Evolutionary conservation across 768 basidiomycete species (phyloP).

Genomic region (Calocybe indica): DNA sequence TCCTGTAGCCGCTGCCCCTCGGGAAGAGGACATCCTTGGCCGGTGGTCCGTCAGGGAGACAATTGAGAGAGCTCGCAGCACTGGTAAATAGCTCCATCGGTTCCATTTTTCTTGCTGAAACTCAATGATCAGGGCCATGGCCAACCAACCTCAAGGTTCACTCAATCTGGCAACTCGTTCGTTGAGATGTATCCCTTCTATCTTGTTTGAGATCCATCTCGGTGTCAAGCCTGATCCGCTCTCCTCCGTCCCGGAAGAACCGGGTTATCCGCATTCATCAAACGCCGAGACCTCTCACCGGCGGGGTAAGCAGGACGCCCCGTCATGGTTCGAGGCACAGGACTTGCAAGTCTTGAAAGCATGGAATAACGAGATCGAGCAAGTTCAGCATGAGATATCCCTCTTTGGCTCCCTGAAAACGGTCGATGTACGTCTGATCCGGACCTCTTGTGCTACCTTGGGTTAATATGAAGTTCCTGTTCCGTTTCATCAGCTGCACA

Average conservation of each 20-base stretch:
- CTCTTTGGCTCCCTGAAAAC: constrained; percentile 79
- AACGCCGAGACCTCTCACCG: constrained; percentile 26
- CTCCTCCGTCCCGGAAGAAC: constrained; percentile 58
- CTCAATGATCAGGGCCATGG: constrained; percentile 39
- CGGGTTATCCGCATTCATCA: constrained; percentile 38
- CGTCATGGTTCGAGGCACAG: constrained; percentile 79
- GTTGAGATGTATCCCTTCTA: constrained; percentile 68
- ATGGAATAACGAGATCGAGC: constrained; percentile 74
- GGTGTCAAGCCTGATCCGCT: constrained; percentile 68
- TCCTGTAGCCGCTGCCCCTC: constrained; percentile 24
- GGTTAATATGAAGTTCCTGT: constrained; percentile 1
- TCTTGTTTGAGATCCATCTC: constrained; percentile 75
- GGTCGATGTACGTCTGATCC: constrained; percentile 55
- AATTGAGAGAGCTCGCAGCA: constrained; percentile 71
- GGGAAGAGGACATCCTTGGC: constrained; percentile 52
- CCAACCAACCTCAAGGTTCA: constrained; percentile 40
- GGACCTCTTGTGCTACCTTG: neutral
- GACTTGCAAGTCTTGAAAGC: constrained; percentile 73
- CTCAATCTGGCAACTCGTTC: constrained; percentile 73
- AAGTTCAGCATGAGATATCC: constrained; percentile 78
- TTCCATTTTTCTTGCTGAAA: constrained; percentile 27
- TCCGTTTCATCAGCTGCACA: constrained; percentile 50
- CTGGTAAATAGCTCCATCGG: constrained; percentile 46
- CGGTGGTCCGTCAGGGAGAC: constrained; percentile 65
- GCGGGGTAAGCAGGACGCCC: constrained; percentile 36